Evolutionary conservation across 176 grass and related monocot species (phyloP).

Genomic region (Lolium rigidum): DNA sequence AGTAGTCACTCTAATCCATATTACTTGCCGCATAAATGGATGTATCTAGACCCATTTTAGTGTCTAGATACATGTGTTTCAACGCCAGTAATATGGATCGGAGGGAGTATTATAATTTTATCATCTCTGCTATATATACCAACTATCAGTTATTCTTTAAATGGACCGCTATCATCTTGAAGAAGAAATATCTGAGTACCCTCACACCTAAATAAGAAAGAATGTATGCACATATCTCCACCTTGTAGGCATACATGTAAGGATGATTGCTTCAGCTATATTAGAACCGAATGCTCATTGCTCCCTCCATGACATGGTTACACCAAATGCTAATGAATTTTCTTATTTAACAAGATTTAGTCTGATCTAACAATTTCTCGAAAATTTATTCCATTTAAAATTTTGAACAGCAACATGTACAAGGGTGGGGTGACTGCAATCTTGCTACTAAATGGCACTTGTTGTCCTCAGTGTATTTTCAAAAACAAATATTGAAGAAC

Average conservation of each 20-base stretch:
- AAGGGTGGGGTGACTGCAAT: neutral
- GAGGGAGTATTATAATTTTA: too few relatives aligned
- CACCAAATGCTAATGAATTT: constrained; percentile 16
- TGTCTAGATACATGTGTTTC: too few relatives aligned
- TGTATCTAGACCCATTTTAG: too few relatives aligned
- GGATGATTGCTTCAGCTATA: constrained; percentile 18
- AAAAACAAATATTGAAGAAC: too few relatives aligned
- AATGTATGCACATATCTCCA: neutral
- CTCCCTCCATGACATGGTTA: constrained; percentile 1
- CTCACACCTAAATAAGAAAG: neutral
- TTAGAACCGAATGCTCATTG: neutral
- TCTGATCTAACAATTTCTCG: neutral
- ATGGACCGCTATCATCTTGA: neutral
- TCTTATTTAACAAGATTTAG: neutral
- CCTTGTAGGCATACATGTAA: constrained; percentile 15
- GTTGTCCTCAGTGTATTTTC: too few relatives aligned
- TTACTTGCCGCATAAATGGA: too few relatives aligned
- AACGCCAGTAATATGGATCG: too few relatives aligned
- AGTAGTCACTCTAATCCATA: too few relatives aligned
- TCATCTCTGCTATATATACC: constrained; percentile 11
- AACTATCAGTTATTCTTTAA: neutral
- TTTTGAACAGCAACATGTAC: constrained; percentile 3
- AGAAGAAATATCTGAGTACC: neutral
- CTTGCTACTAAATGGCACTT: neutral
- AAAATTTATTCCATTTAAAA: constrained; percentile 3